Base-by-base conservation (phyloP, 371 early-diverging fungal species). In the Mortierella sp. region DNA sequence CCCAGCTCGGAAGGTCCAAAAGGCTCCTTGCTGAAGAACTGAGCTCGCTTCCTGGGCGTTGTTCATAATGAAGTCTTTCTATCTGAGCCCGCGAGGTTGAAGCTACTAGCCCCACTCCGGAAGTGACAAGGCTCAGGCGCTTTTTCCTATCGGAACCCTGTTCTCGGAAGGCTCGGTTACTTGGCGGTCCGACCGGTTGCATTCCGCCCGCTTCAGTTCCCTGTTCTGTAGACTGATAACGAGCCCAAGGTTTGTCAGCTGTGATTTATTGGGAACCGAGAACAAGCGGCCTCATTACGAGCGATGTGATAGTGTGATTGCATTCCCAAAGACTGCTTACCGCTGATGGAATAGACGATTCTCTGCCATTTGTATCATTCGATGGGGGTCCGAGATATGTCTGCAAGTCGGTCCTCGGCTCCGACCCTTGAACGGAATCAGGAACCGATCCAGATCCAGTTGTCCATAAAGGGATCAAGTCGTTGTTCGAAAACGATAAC, bases 401-500 rank as follows among this genome's bases (percentile, higher is more conserved):
- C 27, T 63, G 59, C 15, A 51, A 32, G 12, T 54, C 58, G 0
- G 55, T 41, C 14, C 64, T 46, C 48, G 52, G 54, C 6, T 50
- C 64, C 12, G 23, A 46, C 23, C 57, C 70, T 12, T 23, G 9
- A 11, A 5, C 59, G 2, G 48, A 19, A 19, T 28, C 42, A 0
- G 11, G 41, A 12, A 17, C 14, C n/a, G 57, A 9, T 30, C 32
- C 51, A 7, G 44, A 3, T 42, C 49, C 53, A 9, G 55, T 15
- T 26, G 60, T 15, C 56, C 32, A 62, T 12, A 64, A 50, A 0
- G 69, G 69, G 3, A 48, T 54, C 30, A 69, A n/a, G 23, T 76
- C 69, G 43, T 61, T 64, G 50, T 24, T 60, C 3, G 76, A 76
- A 17, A 76, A 69, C 2, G 76, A 64, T 5, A 69, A 32, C n/a